A percentile compares a stretch with the other conserved stretches of the same genome.
phyloP scores from a whole-genome alignment of 78 protist genomes.

The Dictyostelium capitatum region DNA sequence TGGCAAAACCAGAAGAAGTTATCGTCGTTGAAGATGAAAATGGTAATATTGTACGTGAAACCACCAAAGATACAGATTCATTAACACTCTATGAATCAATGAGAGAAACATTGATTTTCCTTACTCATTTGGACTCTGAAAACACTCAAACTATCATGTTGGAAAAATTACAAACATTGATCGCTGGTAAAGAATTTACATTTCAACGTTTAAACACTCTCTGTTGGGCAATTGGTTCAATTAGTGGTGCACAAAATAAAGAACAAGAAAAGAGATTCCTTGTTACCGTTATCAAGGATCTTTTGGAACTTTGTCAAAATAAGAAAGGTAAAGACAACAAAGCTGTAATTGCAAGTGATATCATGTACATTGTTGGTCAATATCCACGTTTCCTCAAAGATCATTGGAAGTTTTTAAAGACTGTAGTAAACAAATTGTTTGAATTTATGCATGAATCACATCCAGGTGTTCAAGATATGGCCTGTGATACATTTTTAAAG shows the following conservation, averaged over 20 bases:
- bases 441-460: constrained; percentile 99
- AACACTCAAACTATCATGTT: constrained; percentile 97
- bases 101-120: constrained; percentile 91
- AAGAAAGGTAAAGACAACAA: constrained; percentile 98
- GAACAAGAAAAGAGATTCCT: constrained; percentile 97
- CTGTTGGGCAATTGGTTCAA: constrained; percentile 99
- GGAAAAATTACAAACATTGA: constrained; percentile 73
- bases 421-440: constrained; percentile 98
- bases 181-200: constrained; percentile 87
- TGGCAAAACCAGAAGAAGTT: constrained; percentile 99
- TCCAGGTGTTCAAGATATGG: constrained; percentile 99
- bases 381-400: constrained; percentile 99
- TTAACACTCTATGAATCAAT: constrained; percentile 92
- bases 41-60: constrained; percentile 97
- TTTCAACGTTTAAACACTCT: constrained; percentile 94
- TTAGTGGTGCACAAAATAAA: constrained; percentile 96
- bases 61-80: constrained; percentile 90
- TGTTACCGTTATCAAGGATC: constrained; percentile 98
- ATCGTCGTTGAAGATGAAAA: constrained; percentile 97
- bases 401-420: constrained; percentile 99
- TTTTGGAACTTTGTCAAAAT: constrained; percentile 95
- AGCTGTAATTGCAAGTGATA: constrained; percentile 99
- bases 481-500: constrained; percentile 99
- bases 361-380: constrained; percentile 99
- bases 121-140: constrained; percentile 96